Evolutionary conservation across 129 eudicot species (phyloP).

Genomic region (Cynara cardunculus): DNA sequence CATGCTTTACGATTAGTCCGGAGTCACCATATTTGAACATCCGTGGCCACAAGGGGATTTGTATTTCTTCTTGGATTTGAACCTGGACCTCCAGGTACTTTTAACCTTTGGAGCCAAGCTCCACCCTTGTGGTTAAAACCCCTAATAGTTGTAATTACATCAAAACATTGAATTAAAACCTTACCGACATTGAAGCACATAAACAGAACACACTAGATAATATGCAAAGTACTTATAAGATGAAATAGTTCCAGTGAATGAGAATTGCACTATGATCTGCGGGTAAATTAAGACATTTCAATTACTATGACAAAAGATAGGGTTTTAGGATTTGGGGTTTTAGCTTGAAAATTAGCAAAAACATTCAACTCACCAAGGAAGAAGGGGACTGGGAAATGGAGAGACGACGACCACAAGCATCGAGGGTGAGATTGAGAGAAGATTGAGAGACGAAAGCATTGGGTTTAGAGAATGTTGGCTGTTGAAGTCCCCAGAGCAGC

Average conservation of each 20-base stretch:
- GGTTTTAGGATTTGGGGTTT: slow-evolving; percentile 11
- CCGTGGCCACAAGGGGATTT: too few species aligned
- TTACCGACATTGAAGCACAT: neutral
- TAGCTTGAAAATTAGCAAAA: neutral
- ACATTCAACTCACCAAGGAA: slow-evolving; percentile 43
- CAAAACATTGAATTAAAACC: neutral
- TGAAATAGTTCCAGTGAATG: neutral
- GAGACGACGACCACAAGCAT: slow-evolving; percentile 87
- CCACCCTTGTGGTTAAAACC: too few species aligned
- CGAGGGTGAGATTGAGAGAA: slow-evolving; percentile 58
- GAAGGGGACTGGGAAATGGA: slow-evolving; percentile 88
- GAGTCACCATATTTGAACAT: too few species aligned
- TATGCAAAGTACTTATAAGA: neutral
- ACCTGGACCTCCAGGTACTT: too few species aligned
- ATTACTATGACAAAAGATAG: neutral
- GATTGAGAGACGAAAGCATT: slow-evolving; percentile 75
- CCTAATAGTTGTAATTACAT: too few species aligned
- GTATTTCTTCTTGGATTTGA: too few species aligned
- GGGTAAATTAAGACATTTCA: neutral
- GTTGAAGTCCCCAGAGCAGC: slow-evolving; percentile 90
- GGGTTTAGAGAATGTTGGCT: slow-evolving; percentile 64
- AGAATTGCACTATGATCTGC: neutral
- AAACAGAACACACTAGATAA: neutral
- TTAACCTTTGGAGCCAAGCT: too few species aligned
- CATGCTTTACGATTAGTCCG: too few species aligned